Conservation (phyloP, 1,284 basidiomycete genomes). For the Tylopilus sp. region DNA sequence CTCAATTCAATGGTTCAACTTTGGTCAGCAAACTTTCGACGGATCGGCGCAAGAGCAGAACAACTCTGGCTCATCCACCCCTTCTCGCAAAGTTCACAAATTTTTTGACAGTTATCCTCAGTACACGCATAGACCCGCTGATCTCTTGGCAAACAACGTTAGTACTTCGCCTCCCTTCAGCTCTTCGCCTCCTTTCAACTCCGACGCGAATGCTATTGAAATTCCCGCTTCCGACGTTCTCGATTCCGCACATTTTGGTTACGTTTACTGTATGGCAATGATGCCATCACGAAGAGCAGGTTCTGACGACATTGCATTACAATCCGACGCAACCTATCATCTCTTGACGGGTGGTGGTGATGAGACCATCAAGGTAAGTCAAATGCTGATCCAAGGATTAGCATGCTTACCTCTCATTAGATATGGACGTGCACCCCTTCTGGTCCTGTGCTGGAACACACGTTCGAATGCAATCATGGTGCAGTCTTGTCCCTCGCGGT, state of each 20-base stretch:
- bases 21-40: conserved; percentile 35
- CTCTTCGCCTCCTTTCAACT: conserved; percentile 23
- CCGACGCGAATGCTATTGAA: conserved; percentile 38
- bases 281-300: conserved; percentile 43
- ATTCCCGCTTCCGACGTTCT: conserved; percentile 70
- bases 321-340: conserved; percentile 41
- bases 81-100: conserved; percentile 61
- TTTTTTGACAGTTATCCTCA: conserved; percentile 81
- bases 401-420: conserved; percentile 33
- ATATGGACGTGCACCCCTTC: conserved; percentile 67
- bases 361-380: conserved; percentile 74
- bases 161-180: conserved; percentile 29
- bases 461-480: conserved; percentile 62
- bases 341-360: conserved; percentile 87
- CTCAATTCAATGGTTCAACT: conserved; percentile 81
- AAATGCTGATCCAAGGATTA: not conserved
- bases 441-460: conserved; percentile 50
- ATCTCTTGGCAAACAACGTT: conserved; percentile 56
- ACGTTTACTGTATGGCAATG: conserved; percentile 84
- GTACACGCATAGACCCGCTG: conserved; percentile 60
- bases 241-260: conserved; percentile 90
- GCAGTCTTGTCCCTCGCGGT: conserved; percentile 79
- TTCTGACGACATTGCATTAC: conserved; percentile 32
- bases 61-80: conserved; percentile 47
- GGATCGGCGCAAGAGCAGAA: conserved; percentile 20